Evolutionary conservation across 2,329 filamentous ascomycete genomes (phyloP), one percentile per base, ranked within the genome.

Genomic region (Zopfia rhizophila): DNA sequence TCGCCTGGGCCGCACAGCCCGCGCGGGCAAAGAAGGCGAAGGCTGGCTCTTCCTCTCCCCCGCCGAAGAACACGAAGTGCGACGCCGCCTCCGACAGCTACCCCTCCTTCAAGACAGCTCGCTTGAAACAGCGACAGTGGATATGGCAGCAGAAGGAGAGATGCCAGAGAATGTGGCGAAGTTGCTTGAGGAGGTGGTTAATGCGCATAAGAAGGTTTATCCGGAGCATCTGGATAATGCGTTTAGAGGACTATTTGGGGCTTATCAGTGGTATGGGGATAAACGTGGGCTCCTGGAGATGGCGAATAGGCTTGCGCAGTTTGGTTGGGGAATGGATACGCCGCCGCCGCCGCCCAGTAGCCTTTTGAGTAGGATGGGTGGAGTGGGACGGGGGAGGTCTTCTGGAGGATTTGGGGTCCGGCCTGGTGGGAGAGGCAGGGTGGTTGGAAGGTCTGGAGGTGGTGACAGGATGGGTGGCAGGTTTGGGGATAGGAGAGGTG

Each of bases 21-120:
- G 90, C 62, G 89, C 89, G 19, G 84, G 85, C 51, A 89, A 89
- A 68, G 78, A 84, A 56, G 89, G 89, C 31, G 78, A 89, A 62
- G 88, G 86, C 45, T 90, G 83, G 79, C 69, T 92, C 23, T 69
- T 93, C 33, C 53, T 90, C 2, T 75, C 83, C 1, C 70, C 82
- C 8, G 62, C 77, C 11, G 86, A 90, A 58, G 66, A 79, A 5
- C 13, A 54, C 0, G 68, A 74, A 31, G 75, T 82, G 3, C 76
- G 81, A 31, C 58, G 63, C 7, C 74, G 82, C 35, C 78, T 92
- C 40, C 66, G 70, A 4, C 78, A 79, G 3, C 75, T 91, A 11
- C 86, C 86, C 11, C 77, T 91, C 55, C 72, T 83, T 60, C 76
- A 77, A 5, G 82, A 84, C 55, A 62, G 70, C 4, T 73, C 73